These are phyloP conservation scores for Scedosporium minutisporum DNA, from an alignment of 2,329 filamentous ascomycete species.

Conservation along the genomic window DNA sequence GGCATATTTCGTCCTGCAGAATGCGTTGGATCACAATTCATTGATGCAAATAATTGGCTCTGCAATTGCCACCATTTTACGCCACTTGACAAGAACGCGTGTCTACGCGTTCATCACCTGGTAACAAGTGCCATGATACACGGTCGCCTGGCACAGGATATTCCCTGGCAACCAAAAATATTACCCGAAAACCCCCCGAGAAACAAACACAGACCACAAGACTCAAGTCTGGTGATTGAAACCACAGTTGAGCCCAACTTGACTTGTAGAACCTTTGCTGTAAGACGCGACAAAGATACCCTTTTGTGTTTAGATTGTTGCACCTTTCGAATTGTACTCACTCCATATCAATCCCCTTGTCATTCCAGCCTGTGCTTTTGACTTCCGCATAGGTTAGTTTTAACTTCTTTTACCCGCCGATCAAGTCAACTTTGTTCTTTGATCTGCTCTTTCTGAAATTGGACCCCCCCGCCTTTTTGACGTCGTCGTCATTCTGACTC, in stretches of 20 bases:
- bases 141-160: not conserved
- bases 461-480: not conserved
- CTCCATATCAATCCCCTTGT: not conserved
- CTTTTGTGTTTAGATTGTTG: not conserved
- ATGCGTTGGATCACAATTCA: too few species aligned
- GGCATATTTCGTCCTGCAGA: too few species aligned
- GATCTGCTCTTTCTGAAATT: not conserved
- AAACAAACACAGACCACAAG: conserved; percentile 3
- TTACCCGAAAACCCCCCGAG: conserved; percentile 4
- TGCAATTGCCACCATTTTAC: too few species aligned
- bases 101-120: not conserved
- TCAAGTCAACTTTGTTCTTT: not conserved
- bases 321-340: not conserved
- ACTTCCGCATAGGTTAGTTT: not conserved
- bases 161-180: conserved; percentile 3
- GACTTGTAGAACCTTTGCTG: not conserved
- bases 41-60: too few species aligned
- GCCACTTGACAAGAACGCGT: not conserved
- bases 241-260: not conserved
- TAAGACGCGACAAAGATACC: not conserved
- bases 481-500: not conserved
- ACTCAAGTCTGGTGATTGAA: not conserved
- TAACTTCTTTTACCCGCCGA: too few species aligned
- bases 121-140: not conserved
- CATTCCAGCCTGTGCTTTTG: not conserved